Evolutionary conservation across 2,329 filamentous ascomycete species (phyloP), one percentile per base, ranked within the genome.

Genomic region (Exophiala spinifera): DNA sequence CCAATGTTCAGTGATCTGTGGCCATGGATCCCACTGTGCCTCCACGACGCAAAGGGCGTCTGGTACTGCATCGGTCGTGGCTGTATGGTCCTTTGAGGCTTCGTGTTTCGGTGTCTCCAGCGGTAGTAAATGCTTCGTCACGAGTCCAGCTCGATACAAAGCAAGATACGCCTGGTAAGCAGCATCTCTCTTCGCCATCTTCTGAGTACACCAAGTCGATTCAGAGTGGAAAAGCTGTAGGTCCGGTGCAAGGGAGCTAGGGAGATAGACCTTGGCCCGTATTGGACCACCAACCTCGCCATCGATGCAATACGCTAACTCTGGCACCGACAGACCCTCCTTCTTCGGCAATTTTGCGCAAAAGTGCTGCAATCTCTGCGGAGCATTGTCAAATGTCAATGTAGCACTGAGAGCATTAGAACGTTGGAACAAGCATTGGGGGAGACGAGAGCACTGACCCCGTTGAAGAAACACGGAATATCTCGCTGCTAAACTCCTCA

Each of bases 41-140:
- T 65, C 55, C 14, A 72, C 67, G 13, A 61, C 55, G 23, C 55
- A 61, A 1, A 56, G n/a, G 20, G 59, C 50, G 28, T 61, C 53
- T 49, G 51, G 53, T 13, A 34, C 43, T 40, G 58, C 48, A 23
- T 46, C 31, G 4, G n/a, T 28, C n/a, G 28, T 21, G 2, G 4
- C 11, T 11, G 40, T 33, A 10, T 43, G 15, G 3, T 64, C 52
- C n/a, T 67, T 62, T 10, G 56, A 52, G 7, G 71, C 17, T 17
- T 5, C 17, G 20, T 51, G 31, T 21, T 51, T 45, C 11, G 43
- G 33, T 23, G 10, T 19, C 14, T 52, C 53, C 14, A 45, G 65
- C 3, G 92, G 92, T 37, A 96, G 75, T 0, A 96, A 71, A 63
- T 95, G 79, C 13, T 95, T 82, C 57, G 89, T 91, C 1, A 97